Base-by-base conservation (phyloP, 2,329 filamentous ascomycete species). In the Alternaria sp. region DNA sequence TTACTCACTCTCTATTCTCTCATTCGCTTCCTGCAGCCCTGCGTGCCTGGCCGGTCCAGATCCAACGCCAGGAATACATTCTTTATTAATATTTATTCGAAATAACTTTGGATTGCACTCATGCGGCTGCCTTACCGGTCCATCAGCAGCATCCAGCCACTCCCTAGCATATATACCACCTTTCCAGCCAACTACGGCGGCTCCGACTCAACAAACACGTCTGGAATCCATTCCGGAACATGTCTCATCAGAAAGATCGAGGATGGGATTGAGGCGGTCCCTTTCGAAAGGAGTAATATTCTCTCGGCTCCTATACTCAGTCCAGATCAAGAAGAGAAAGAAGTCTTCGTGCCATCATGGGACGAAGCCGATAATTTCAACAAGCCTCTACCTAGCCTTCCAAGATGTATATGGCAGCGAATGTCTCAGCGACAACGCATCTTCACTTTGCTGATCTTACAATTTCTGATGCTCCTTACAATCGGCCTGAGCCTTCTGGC, bases 251-350 rank as follows among this genome's bases (percentile, higher is more conserved):
- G 64, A 28, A 49, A 66, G 19, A 65, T 76, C 11, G 70, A 70
- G 26, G 70, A 75, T 64, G 76, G 74, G n/a, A 71, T 77, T 19
- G 75, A 78, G 52, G 63, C 75, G 0, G 74, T 77, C 8, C 76
- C 76, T 1, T 59, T 78, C 28, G 76, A 77, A 52, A 64, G 69
- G 25, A 66, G 66, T 23, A 71, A 74, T 23, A 60, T 61, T 13
- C 62, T 63, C 9, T 73, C 69, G n/a, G 70, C 65, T 10, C 75
- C 74, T 13, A 74, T 74, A 43, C 61, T 76, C 9, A 72, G 71
- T 13, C 74, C 71, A 11, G 66, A 68, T 9, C 59, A 67, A 13
- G 67, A 72, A 23, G 75, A 77, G 54, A 77, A 76, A 36, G 76
- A 78, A 43, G 69, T 76, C 4, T 68, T 74, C 10, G 62, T 68